Evolutionary conservation across 2,329 filamentous ascomycete genomes (phyloP).

Genomic region (Chalaropsis ovoidea): DNA sequence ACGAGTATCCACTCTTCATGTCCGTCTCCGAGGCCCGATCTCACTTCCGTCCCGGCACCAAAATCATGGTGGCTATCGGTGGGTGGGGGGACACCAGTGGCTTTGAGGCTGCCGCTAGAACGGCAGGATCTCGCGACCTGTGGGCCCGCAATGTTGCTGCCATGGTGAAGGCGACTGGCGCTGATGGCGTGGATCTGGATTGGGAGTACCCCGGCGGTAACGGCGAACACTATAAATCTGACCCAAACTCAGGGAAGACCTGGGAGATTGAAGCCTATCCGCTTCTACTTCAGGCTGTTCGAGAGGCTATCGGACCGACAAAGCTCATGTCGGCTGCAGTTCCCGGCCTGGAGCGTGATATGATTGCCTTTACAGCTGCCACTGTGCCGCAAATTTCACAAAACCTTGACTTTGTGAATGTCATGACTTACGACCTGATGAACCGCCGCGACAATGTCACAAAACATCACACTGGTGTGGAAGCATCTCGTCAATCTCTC

Average conservation of each 20-base stretch:
- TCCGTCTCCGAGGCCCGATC: constrained; percentile 33
- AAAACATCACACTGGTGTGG: constrained; percentile 54
- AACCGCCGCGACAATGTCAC: constrained; percentile 57
- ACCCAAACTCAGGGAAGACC: constrained; percentile 49
- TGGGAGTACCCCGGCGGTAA: constrained; percentile 60
- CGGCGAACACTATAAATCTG: constrained; percentile 56
- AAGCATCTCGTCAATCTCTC: constrained; percentile 44
- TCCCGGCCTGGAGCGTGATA: constrained; percentile 52
- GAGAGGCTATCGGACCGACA: constrained; percentile 44
- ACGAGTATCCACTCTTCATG: constrained; percentile 45
- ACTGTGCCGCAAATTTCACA: constrained; percentile 49
- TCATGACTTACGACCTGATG: constrained; percentile 61
- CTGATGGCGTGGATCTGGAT: constrained; percentile 56
- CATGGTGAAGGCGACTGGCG: constrained; percentile 52
- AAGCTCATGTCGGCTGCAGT: constrained; percentile 59
- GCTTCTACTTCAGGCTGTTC: constrained; percentile 48
- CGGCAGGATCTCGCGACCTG: constrained; percentile 40
- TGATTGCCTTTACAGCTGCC: constrained; percentile 54
- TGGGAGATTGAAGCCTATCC: constrained; percentile 56
- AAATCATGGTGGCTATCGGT: constrained; percentile 60
- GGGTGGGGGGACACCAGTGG: constrained; percentile 62
- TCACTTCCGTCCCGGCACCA: constrained; percentile 44
- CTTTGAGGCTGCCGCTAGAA: constrained; percentile 48
- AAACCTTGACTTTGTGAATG: constrained; percentile 56
- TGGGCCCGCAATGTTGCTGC: constrained; percentile 56